Evolutionary conservation across 2,329 filamentous ascomycete genomes (phyloP), one percentile per base, ranked within the genome.

Genomic region (Beauveria australis): DNA sequence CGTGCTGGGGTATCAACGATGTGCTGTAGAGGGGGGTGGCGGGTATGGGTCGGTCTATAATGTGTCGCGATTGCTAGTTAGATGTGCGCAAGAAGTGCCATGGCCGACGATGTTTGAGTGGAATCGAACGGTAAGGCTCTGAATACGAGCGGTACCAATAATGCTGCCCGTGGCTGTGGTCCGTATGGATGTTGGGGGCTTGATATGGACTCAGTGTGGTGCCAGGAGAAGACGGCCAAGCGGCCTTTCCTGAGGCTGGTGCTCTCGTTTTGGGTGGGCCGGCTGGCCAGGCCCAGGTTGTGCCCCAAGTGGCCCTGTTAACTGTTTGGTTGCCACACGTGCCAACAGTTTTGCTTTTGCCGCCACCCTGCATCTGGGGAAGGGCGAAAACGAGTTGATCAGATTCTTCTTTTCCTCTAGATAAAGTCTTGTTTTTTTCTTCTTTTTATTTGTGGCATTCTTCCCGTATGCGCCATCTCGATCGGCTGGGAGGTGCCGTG

Each of bases 311-410:
- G 33, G 4, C 33, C 33, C 33, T 37, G 33, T 5, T 24, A 24
- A 24, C 24, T 5, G 24, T 14, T 24, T 56, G 47, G 26, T 28
- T 52, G 24, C 53, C 47, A 40, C 59, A 61, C 59, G 53, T 56
- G 59, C 59, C 46, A 46, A 19, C 33, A 24, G 59, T 24, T 56
- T 61, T 61, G 53, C 53, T 55, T 61, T 26, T 51, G n/a, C 18
- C 10, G 30, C 51, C 56, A 61, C 59, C 59, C 59, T 61, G 22
- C 19, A 61, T 44, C 44, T 33, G 28, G 22, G 18, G 16, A 28
- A 44, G n/a, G 5, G 8, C 24, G 22, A 22, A 7, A 22, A 16
- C n/a, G n/a, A 24, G 2, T 24, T 37, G 33, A 5, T 14, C 3
- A 5, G 3, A 7, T 18, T 24, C n/a, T 24, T 33, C 14, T 28